phyloP scores from a whole-genome alignment of 2,329 filamentous ascomycete species.

The Fusarium sp. region DNA sequence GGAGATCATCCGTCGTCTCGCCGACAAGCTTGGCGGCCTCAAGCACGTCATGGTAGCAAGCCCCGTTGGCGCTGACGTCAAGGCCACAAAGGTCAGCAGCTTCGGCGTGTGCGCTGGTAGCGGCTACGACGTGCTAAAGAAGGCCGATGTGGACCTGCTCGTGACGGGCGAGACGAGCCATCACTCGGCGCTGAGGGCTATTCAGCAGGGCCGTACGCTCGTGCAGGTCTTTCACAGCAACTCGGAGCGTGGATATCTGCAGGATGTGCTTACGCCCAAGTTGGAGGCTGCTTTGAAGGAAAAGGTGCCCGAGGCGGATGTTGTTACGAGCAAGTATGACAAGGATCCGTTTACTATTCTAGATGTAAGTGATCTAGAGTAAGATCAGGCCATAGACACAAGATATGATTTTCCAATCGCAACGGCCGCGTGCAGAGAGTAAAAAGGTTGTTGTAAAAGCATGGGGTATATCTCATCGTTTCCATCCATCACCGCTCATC shows the following conservation, averaged over 20 bases:
- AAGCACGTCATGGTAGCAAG: constrained; percentile 60
- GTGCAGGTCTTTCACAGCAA: constrained; percentile 93
- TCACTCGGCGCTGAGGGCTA: constrained; percentile 87
- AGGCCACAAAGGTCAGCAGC: constrained; percentile 62
- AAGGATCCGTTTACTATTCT: constrained; percentile 88
- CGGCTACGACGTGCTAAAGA: constrained; percentile 78
- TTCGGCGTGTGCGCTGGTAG: constrained; percentile 92
- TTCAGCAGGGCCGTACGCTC: constrained; percentile 83
- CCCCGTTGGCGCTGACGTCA: constrained; percentile 58
- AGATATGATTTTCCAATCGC: neutral
- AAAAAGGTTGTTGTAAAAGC: constrained; percentile 9
- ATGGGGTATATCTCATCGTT: constrained; percentile 38
- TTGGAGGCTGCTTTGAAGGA: constrained; percentile 67
- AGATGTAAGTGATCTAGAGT: constrained; percentile 54
- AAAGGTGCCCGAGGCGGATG: constrained; percentile 61
- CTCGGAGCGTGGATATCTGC: constrained; percentile 85
- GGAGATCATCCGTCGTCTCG: constrained; percentile 62
- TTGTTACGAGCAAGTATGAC: constrained; percentile 82
- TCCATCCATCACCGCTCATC: constrained; percentile 28
- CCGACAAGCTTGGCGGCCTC: constrained; percentile 74
- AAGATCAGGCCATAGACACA: neutral
- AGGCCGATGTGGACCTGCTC: constrained; percentile 76
- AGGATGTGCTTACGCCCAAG: constrained; percentile 72
- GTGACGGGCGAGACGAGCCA: constrained; percentile 95
- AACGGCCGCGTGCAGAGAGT: neutral